Conservation (phyloP, 768 basidiomycete genomes). For the Asterophora lycoperdoides region DNA sequence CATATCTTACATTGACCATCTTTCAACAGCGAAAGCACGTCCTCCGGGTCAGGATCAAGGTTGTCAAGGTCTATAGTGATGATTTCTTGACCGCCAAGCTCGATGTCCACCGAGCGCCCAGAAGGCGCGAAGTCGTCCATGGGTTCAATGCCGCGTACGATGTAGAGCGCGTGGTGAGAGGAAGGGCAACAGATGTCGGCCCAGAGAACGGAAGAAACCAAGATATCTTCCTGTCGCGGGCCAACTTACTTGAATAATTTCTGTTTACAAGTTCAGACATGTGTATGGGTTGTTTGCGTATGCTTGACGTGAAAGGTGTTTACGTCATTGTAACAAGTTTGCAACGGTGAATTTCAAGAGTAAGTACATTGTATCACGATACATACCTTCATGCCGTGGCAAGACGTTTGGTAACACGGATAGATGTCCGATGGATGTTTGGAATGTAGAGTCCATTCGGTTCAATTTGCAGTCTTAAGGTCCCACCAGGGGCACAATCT, state of each 20-base stretch:
- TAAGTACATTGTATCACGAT: too few relatives aligned
- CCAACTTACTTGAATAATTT: neutral
- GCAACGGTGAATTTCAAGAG: too few relatives aligned
- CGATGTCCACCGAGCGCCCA: conserved; percentile 68
- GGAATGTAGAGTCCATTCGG: too few relatives aligned
- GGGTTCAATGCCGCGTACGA: neutral
- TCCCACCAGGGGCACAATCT: too few relatives aligned
- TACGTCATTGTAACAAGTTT: too few relatives aligned
- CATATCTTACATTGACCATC: conserved; percentile 69
- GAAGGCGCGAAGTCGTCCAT: conserved; percentile 34
- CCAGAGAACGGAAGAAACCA: neutral
- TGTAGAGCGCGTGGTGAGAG: neutral
- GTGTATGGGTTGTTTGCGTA: too few relatives aligned
- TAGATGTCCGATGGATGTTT: too few relatives aligned
- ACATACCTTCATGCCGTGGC: too few relatives aligned
- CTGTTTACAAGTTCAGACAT: neutral
- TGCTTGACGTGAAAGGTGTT: too few relatives aligned
- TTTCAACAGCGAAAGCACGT: conserved; percentile 67
- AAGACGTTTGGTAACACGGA: too few relatives aligned
- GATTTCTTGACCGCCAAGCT: conserved; percentile 78
- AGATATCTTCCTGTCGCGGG: neutral
- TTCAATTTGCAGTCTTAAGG: too few relatives aligned
- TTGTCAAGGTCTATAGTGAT: conserved; percentile 88
- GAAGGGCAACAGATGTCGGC: neutral
- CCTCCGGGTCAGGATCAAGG: conserved; percentile 74